Conservation (phyloP, 1,284 basidiomycete species). For the Cystobasidium slooffiae region DNA sequence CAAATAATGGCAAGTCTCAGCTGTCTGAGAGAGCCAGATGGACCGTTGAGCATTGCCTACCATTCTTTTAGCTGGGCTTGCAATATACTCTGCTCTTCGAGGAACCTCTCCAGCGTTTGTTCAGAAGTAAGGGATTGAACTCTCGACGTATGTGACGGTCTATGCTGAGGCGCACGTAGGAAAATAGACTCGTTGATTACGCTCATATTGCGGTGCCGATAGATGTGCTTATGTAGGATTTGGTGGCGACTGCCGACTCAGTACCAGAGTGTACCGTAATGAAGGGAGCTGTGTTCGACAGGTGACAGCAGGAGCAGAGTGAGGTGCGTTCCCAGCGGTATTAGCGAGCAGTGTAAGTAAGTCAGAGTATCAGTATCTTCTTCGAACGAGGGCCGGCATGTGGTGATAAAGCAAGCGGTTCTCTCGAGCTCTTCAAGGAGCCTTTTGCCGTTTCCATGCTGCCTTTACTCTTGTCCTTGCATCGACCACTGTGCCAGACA, state of each 20-base stretch:
- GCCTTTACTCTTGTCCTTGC: background rate
- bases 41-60: constrained; percentile 1
- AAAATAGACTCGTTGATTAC: constrained; percentile 10
- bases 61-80: constrained; percentile 39
- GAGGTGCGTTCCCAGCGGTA: no score
- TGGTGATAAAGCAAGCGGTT: background rate
- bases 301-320: no score
- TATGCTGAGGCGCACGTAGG: constrained; percentile 10
- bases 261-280: background rate
- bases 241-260: background rate
- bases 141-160: constrained; percentile 26
- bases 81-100: constrained; percentile 26
- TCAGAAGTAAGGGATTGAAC: constrained; percentile 17
- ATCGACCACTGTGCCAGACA: constrained; percentile 7
- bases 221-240: background rate
- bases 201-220: background rate
- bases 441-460: background rate
- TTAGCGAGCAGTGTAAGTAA: no score
- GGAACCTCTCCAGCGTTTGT: constrained; percentile 18
- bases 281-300: no score
- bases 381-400: no score
- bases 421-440: background rate
- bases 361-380: no score
- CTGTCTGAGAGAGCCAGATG: background rate
- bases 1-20: background rate